These are phyloP conservation scores for Candida sp. DNA, from an alignment of 1,139 yeast species.

Conservation along the genomic window DNA sequence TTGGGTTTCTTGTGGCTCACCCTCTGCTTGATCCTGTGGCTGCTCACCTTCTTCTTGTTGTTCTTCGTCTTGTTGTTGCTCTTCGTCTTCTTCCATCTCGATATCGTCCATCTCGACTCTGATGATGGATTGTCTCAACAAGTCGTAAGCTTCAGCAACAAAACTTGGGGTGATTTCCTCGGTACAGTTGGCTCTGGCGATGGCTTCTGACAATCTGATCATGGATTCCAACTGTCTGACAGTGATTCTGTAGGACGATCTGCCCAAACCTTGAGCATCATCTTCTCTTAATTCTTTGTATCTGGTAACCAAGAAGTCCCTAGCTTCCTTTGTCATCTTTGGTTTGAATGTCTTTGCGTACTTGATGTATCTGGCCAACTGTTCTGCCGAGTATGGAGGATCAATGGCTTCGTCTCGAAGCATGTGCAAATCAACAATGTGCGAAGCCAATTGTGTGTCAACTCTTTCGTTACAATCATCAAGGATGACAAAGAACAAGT, in stretches of 20 bases:
- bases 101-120: slow-evolving; percentile 96
- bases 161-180: slow-evolving; percentile 85
- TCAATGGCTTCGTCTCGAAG: slow-evolving; percentile 87
- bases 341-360: slow-evolving; percentile 97
- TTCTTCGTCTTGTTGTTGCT: slow-evolving; percentile 26
- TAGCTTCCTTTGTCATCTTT: slow-evolving; percentile 79
- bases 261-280: slow-evolving; percentile 91
- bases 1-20: slow-evolving; percentile 9
- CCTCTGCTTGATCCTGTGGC: slow-evolving; percentile 14
- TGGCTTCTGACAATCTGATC: slow-evolving; percentile 94
- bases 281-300: slow-evolving; percentile 90
- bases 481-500: slow-evolving; percentile 89
- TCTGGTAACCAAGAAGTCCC: slow-evolving; percentile 75
- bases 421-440: slow-evolving; percentile 94
- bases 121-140: slow-evolving; percentile 89
- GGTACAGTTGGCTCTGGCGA: slow-evolving; percentile 96
- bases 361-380: slow-evolving; percentile 84
- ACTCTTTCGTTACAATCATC: slow-evolving; percentile 95
- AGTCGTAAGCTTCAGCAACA: slow-evolving; percentile 93
- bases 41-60: slow-evolving; percentile 26
- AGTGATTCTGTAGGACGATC: slow-evolving; percentile 90
- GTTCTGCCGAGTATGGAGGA: slow-evolving; percentile 92
- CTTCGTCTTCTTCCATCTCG: slow-evolving; percentile 75
- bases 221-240: slow-evolving; percentile 96
- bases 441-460: slow-evolving; percentile 90